These are phyloP conservation scores for Stropharia rugosoannulata DNA, from an alignment of 768 basidiomycete species.

Conservation along the genomic window DNA sequence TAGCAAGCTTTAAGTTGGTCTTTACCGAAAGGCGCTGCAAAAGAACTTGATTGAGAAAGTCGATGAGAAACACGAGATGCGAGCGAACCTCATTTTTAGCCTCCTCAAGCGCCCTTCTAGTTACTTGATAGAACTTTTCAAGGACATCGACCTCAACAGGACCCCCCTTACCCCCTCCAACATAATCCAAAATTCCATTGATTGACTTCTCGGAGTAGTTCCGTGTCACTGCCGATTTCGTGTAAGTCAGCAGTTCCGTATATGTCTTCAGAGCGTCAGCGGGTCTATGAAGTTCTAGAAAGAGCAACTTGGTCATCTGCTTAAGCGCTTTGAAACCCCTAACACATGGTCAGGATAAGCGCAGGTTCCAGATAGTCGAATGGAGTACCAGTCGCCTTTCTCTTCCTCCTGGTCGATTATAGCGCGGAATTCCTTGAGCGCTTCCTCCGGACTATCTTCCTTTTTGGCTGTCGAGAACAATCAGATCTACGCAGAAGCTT, in stretches of 20 bases:
- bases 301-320: conserved; percentile 94
- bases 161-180: conserved; percentile 85
- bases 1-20: conserved; percentile 95
- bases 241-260: conserved; percentile 84
- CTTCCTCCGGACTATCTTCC: conserved; percentile 91
- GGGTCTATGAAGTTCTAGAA: conserved; percentile 74
- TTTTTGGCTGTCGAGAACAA: conserved; percentile 72
- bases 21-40: conserved; percentile 86
- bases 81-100: conserved; percentile 89
- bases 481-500: conserved; percentile 3
- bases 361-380: not conserved
- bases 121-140: conserved; percentile 94
- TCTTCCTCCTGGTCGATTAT: conserved; percentile 93
- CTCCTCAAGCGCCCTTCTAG: conserved; percentile 86
- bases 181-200: conserved; percentile 97
- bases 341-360: conserved; percentile 1
- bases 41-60: conserved; percentile 1
- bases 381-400: conserved; percentile 85
- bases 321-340: conserved; percentile 99
- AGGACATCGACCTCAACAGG: conserved; percentile 80
- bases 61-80: not conserved
- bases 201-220: conserved; percentile 99
- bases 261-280: conserved; percentile 87
- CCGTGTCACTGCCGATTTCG: conserved; percentile 91
- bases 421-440: conserved; percentile 82